Base-by-base conservation (phyloP, 1,284 basidiomycete genomes). In the Irpex sp. region DNA sequence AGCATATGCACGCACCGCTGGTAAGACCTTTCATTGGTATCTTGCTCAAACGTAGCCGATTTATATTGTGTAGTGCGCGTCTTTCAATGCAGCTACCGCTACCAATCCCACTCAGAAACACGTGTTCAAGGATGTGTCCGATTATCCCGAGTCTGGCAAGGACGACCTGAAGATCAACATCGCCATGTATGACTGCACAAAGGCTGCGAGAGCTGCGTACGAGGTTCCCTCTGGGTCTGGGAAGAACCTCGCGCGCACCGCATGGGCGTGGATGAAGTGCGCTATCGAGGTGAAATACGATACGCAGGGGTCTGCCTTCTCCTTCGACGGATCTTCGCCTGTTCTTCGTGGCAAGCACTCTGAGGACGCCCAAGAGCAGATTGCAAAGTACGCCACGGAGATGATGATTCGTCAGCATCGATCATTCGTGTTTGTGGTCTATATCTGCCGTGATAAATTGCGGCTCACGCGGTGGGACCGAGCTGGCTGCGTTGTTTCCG, bases 381-480 rank as follows among this genome's bases (percentile, higher is more conserved):
- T 68, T 34, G 54, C 47, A 6, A 36, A 60, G 9, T 67, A 66
- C 44, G 60, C 64, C 9, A 21, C 61, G 0, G 60, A 62, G 5
- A 17, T 66, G 7, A 48, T 66, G 40, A 57, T 49, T 7, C 62
- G 54, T 8, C 70, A 72, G 51, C 68, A 68, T 57, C 69, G 69
- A 4, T 59, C 62, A 3, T 62, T 63, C 54, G 34, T 64, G n/a
- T 68, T 67, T 60, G 36, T 60, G 21, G 26, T 70, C 57, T 62
- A 66, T 19, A 37, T 70, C 37, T 64, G 63, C 0, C 66, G 69
- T n/a, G 17, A 17, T n/a, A 19, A 6, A 5, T 44, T 19, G 0
- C 61, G 61, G 0, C 19, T 70, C 2, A 47, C 68, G 31, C 68
- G 68, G 13, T 69, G 67, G 68, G 70, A 71, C 51, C 64, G 65